Percentiles rank a stretch among this genome's conserved stretches.
Evolutionary conservation across 192 early-diverging fungal genomes (phyloP).

Genomic region (Entrophospora sp.): DNA sequence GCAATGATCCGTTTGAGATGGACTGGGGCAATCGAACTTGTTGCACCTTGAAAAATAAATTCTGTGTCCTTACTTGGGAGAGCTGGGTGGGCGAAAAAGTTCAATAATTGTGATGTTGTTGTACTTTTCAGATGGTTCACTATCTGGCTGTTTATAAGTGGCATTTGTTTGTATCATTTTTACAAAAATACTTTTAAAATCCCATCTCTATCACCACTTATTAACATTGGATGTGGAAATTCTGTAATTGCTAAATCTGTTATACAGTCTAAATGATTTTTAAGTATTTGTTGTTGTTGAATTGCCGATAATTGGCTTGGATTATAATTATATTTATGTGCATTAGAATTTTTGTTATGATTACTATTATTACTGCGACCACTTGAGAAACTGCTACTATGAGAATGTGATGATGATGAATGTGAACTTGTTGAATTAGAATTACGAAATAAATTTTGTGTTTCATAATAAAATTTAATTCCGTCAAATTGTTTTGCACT

Average conservation of each 20-base stretch:
- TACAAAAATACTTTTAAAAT: constrained; percentile 56
- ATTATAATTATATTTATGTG: too few species aligned
- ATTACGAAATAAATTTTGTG: constrained; percentile 33
- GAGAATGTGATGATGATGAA: background rate
- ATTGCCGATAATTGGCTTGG: constrained; percentile 30
- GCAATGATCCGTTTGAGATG: too few species aligned
- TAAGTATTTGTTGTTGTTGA: constrained; percentile 47
- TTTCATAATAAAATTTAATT: constrained; percentile 48
- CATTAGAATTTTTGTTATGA: constrained; percentile 25
- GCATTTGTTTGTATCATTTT: too few species aligned
- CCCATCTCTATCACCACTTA: constrained; percentile 67
- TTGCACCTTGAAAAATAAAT: too few species aligned
- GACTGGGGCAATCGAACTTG: too few species aligned
- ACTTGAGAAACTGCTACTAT: background rate
- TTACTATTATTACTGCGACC: background rate
- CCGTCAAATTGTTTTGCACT: constrained; percentile 53
- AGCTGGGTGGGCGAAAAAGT: too few species aligned
- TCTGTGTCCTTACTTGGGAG: too few species aligned
- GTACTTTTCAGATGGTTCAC: too few species aligned
- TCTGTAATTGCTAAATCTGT: constrained; percentile 59
- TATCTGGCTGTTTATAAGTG: too few species aligned
- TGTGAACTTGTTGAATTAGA: constrained; percentile 16
- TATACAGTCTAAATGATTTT: constrained; percentile 67
- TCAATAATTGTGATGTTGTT: too few species aligned
- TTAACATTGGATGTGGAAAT: constrained; percentile 66